Conservation (phyloP, 805 yeast species). For the Ogataea corticis region DNA sequence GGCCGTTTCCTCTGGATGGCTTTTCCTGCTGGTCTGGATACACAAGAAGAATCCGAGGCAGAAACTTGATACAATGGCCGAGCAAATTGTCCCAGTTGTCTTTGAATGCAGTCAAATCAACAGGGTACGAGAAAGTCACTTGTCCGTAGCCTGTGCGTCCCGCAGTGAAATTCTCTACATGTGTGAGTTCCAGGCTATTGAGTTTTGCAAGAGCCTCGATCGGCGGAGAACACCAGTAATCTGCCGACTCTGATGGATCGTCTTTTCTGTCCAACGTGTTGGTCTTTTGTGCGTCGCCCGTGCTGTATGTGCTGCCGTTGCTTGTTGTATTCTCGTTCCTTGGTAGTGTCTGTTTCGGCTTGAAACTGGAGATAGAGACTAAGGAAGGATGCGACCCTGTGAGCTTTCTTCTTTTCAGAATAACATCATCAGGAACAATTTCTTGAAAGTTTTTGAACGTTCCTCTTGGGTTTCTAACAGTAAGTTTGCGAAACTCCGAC, state of each 20-base stretch:
- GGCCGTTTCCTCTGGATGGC: conserved; percentile 65
- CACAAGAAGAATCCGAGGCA: conserved; percentile 55
- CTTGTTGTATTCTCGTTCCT: background rate
- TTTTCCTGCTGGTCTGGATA: conserved; percentile 54
- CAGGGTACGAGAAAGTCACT: conserved; percentile 63
- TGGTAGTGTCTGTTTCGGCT: conserved; percentile 2
- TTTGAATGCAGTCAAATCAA: conserved; percentile 61
- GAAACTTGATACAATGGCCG: conserved; percentile 48
- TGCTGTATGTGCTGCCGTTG: background rate
- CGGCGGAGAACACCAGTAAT: conserved; percentile 74
- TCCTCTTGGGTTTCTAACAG: conserved; percentile 28
- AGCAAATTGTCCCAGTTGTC: conserved; percentile 39
- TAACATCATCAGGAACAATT: conserved; percentile 33
- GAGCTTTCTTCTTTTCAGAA: conserved; percentile 8
- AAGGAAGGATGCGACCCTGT: conserved; percentile 1
- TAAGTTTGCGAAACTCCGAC: conserved; percentile 29
- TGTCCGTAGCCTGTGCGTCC: conserved; percentile 72
- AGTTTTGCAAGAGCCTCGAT: conserved; percentile 47
- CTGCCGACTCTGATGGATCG: background rate
- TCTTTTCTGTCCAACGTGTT: background rate
- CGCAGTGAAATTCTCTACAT: conserved; percentile 61
- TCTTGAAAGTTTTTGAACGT: conserved; percentile 28
- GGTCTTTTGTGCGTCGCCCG: background rate
- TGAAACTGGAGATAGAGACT: conserved; percentile 12
- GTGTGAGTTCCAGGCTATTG: conserved; percentile 48